Percentiles rank a stretch among this genome's conserved stretches.
phyloP scores from a whole-genome alignment of 139 green algal genomes.

The Picochlorum sp. region DNA sequence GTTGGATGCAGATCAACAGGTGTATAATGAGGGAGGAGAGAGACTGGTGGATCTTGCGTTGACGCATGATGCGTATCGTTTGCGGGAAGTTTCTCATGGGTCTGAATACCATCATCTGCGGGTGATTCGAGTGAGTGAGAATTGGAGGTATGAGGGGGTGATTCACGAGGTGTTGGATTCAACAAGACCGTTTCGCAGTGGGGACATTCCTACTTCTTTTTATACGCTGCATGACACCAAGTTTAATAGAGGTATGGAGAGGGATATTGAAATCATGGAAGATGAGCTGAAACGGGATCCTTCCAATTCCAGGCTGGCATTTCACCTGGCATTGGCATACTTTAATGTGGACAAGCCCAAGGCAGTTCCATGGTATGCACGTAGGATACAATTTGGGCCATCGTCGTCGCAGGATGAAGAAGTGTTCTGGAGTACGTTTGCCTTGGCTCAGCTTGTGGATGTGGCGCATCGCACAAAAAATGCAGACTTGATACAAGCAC shows the following conservation, averaged over 20 bases:
- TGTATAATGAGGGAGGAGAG: background rate
- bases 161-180: conserved; percentile 11
- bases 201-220: background rate
- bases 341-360: background rate
- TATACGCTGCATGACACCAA: background rate
- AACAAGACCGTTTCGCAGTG: background rate
- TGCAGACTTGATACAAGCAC: too few relatives aligned
- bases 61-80: background rate
- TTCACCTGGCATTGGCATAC: conserved; percentile 2
- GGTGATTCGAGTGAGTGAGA: background rate
- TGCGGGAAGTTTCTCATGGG: background rate
- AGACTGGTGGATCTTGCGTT: background rate
- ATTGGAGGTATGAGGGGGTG: conserved; percentile 2
- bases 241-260: background rate
- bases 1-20: conserved; percentile 9
- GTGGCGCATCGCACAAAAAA: too few relatives aligned
- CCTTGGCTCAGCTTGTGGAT: too few relatives aligned
- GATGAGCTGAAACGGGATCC: background rate
- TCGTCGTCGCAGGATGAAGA: too few relatives aligned
- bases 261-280: conserved; percentile 3
- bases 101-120: conserved; percentile 4
- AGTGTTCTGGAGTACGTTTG: too few relatives aligned
- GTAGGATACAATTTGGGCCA: too few relatives aligned
- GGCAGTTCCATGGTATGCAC: too few relatives aligned
- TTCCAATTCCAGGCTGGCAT: background rate